These are phyloP conservation scores for Trichoderma semiorbis DNA, from an alignment of 2,329 filamentous ascomycete species.

Conservation along the genomic window DNA sequence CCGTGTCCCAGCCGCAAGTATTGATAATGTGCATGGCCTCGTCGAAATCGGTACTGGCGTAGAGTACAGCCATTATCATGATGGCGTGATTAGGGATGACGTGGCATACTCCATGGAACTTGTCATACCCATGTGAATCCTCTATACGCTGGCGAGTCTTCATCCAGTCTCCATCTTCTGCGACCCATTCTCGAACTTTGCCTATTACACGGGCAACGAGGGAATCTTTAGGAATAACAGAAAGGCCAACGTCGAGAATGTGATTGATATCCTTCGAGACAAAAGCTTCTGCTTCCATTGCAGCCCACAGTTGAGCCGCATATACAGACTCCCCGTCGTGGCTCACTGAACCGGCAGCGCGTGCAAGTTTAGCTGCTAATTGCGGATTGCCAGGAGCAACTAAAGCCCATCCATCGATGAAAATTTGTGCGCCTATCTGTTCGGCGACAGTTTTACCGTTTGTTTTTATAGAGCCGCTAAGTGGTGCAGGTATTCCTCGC, in stretches of 20 bases:
- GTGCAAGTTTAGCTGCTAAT: conserved; percentile 32
- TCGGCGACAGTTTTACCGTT: conserved; percentile 26
- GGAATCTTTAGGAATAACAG: conserved; percentile 28
- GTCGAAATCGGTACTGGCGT: conserved; percentile 29
- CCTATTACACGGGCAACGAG: conserved; percentile 28
- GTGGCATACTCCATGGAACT: conserved; percentile 31
- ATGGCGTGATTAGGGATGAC: conserved; percentile 35
- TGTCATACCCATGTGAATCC: conserved; percentile 29
- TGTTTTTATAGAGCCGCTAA: conserved; percentile 27
- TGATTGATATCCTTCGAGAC: conserved; percentile 31
- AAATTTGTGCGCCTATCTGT: conserved; percentile 39
- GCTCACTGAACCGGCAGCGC: conserved; percentile 33
- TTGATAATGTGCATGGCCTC: conserved; percentile 36
- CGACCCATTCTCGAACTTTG: conserved; percentile 27
- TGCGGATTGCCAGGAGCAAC: conserved; percentile 30
- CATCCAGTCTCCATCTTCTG: conserved; percentile 30
- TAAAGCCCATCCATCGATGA: conserved; percentile 38
- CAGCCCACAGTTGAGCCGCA: conserved; percentile 38
- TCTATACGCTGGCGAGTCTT: conserved; percentile 35
- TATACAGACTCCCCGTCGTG: conserved; percentile 38
- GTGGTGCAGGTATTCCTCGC: conserved; percentile 33
- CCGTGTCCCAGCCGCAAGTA: conserved; percentile 38
- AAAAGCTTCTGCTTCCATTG: conserved; percentile 39
- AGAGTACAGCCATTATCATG: conserved; percentile 34
- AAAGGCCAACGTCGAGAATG: conserved; percentile 32